phyloP scores from a whole-genome alignment of 2,329 filamentous ascomycete genomes.

The Diaporthe ampelina region DNA sequence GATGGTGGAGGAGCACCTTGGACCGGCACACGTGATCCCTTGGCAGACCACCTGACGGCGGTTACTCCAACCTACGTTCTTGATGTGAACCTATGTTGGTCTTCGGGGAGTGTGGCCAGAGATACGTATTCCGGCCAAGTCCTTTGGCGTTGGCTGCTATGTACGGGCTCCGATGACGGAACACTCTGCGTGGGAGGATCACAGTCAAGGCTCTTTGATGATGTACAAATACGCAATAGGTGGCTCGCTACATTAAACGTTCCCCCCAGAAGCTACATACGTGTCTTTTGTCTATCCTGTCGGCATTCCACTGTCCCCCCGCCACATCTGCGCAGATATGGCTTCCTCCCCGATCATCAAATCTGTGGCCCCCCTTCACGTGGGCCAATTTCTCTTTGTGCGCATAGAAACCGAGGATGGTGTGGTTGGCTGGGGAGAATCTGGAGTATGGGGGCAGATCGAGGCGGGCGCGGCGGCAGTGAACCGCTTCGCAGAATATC shows the following conservation, averaged over 20 bases:
- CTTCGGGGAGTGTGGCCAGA: background rate
- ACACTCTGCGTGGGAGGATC: background rate
- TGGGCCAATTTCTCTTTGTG: conserved; percentile 12
- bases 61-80: background rate
- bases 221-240: background rate
- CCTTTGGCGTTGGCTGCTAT: background rate
- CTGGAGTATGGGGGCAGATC: conserved; percentile 4
- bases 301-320: too few species aligned
- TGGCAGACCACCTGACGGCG: background rate
- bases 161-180: conserved; percentile 22
- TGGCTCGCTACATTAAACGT: too few species aligned
- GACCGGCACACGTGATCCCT: background rate
- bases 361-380: background rate
- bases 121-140: background rate
- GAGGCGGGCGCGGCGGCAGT: background rate
- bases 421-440: conserved; percentile 15
- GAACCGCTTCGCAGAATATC: background rate
- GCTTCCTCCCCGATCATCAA: background rate
- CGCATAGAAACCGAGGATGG: background rate
- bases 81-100: too few species aligned
- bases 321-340: background rate
- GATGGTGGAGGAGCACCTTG: background rate
- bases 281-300: background rate
- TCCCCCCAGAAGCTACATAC: too few species aligned
- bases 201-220: background rate